These are phyloP conservation scores for Syncephalis plumigaleata DNA, from an alignment of 371 early-diverging fungal genomes.

Conservation along the genomic window DNA sequence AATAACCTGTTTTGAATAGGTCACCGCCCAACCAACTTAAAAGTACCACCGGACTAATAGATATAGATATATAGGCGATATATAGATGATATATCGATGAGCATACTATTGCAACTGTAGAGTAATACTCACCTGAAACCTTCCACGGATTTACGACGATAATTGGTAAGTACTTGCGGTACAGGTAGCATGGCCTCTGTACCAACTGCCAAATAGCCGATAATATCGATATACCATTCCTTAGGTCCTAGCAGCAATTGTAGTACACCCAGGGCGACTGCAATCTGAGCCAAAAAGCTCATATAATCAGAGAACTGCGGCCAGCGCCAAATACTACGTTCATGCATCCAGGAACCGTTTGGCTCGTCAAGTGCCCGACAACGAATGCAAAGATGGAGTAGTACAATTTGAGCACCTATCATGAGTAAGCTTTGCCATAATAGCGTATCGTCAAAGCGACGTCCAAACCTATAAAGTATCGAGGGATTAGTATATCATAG, in stretches of 20 bases:
- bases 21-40: constrained; percentile 37
- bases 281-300: constrained; percentile 19
- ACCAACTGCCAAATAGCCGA: constrained; percentile 21
- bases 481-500: background rate
- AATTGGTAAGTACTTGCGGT: constrained; percentile 36
- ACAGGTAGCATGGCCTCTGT: constrained; percentile 40
- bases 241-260: constrained; percentile 13
- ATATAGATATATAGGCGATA: too few relatives aligned
- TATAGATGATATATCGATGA: too few relatives aligned
- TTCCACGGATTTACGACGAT: constrained; percentile 21
- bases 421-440: constrained; percentile 37
- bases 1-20: constrained; percentile 39
- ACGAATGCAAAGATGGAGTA: constrained; percentile 25
- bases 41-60: constrained; percentile 12
- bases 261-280: constrained; percentile 14
- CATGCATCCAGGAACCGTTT: constrained; percentile 1
- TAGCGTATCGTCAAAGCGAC: constrained; percentile 33
- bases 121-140: constrained; percentile 28
- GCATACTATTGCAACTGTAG: too few relatives aligned
- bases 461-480: constrained; percentile 17
- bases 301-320: constrained; percentile 13
- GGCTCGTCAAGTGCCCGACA: constrained; percentile 4
- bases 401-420: constrained; percentile 29
- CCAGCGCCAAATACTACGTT: constrained; percentile 6
- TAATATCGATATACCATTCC: constrained; percentile 13